A percentile compares a stretch with the other conserved stretches of the same genome.
phyloP scores from a whole-genome alignment of 2,329 filamentous ascomycete genomes.

The Alternaria arborescens region DNA sequence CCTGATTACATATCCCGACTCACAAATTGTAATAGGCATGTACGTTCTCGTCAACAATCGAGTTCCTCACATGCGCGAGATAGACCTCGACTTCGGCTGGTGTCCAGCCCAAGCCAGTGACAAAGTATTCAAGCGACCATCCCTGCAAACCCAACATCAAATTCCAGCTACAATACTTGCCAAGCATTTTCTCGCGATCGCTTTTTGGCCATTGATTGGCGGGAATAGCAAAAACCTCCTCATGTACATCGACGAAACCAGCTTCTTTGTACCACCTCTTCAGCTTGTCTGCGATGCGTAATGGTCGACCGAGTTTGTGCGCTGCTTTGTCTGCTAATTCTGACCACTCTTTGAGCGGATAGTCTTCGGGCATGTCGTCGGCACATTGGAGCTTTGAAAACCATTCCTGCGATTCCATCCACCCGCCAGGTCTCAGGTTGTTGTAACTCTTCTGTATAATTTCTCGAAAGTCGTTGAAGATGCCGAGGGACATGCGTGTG shows the following conservation, averaged over 20 bases:
- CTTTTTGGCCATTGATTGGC: conserved; percentile 62
- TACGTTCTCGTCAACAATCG: conserved; percentile 50
- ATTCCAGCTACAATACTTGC: conserved; percentile 59
- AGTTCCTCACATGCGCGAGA: conserved; percentile 54
- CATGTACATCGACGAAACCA: conserved; percentile 66
- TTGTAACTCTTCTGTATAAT: conserved; percentile 62
- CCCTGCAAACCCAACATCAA: conserved; percentile 57
- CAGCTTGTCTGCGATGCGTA: conserved; percentile 63
- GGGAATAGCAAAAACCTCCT: conserved; percentile 62
- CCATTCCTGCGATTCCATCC: conserved; percentile 55
- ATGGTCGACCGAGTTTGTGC: conserved; percentile 56
- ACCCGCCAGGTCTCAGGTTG: conserved; percentile 66
- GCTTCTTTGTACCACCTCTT: conserved; percentile 64
- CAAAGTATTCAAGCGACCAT: conserved; percentile 55
- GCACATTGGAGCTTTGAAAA: conserved; percentile 60
- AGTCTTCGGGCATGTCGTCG: conserved; percentile 60
- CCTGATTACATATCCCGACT: conserved; percentile 18
- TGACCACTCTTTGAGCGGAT: conserved; percentile 60
- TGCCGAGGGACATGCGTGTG: conserved; percentile 65
- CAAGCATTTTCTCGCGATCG: conserved; percentile 57
- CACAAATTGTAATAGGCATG: conserved; percentile 56
- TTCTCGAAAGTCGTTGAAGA: conserved; percentile 64
- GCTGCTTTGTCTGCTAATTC: conserved; percentile 55
- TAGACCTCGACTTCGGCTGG: conserved; percentile 56
- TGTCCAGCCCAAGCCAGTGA: conserved; percentile 55